Evolutionary conservation across 202 grass and related monocot genomes (phyloP), one percentile per base, ranked within the genome.

Genomic region (Musa balbisiana): DNA sequence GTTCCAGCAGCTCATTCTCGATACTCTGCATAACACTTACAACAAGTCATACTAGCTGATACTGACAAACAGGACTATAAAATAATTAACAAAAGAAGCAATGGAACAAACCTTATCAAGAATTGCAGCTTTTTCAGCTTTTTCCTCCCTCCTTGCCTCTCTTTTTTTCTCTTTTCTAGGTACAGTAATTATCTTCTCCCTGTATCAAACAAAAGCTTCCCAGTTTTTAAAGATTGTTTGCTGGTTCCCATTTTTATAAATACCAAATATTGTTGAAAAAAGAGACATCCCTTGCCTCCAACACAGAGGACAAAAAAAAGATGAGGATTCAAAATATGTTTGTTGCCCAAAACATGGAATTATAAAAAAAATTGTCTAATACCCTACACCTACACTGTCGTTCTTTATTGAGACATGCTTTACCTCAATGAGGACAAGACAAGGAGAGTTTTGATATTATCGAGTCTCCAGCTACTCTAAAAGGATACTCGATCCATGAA

Each of bases 141-240:
- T 98, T 5, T 93, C 88, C 81, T 85, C 72, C 72, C 86, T 93
- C 79, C 85, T 86, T 52, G 71, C 24, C 65, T 89, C 79, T 3
- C 86, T 89, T 59, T 93, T 81, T 49, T 78, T 84, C 49, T 86
- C 79, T 78, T 89, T 93, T 77, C 83, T 91, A 43, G 94, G 90
- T 53, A 98, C 71, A 51, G 88, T 93, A 74, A 98, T 84, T 74
- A 98, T 84, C 87, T 98, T 98, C 77, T 98, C 94, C 78, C 94
- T 93, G 51, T 15, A 15, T 16, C 20, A 16, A 69, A 9, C 23
- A 69, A 3, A 69, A 43, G 13, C 67, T 17, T 62, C 6, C 20
- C 58, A 43, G 33, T 43, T 43, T 43, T 43, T 43, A 43, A 43
- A 43, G 33, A 43, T 43, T 6, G 5, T 43, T 43, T 43, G 33